These are phyloP conservation scores for Pseudopithomyces chartarum DNA, from an alignment of 2,329 filamentous ascomycete species.

Conservation along the genomic window DNA sequence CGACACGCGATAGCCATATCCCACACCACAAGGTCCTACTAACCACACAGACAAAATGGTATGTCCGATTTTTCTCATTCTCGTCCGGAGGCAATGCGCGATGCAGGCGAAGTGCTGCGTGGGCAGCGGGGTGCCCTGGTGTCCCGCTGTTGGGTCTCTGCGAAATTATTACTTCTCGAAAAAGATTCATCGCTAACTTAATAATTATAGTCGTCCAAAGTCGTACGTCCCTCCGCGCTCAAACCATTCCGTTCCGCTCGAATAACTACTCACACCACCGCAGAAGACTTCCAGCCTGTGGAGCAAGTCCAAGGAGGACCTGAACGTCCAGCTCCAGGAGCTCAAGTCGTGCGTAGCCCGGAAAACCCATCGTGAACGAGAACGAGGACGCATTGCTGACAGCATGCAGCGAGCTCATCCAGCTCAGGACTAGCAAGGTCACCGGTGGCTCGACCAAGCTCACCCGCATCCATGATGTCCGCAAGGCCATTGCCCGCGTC, in stretches of 20 bases:
- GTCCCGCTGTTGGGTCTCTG: conserved; percentile 24
- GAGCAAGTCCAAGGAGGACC: conserved; percentile 99
- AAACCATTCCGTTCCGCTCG: conserved; percentile 32
- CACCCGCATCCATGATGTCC: conserved; percentile 81
- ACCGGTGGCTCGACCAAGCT: conserved; percentile 91
- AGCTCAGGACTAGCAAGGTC: conserved; percentile 98
- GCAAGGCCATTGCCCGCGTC: conserved; percentile 99
- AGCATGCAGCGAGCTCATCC: conserved; percentile 73
- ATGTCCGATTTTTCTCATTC: conserved; percentile 30
- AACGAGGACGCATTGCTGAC: conserved; percentile 34
- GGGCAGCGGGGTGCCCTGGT: conserved; percentile 1
- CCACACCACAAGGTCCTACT: conserved; percentile 42
- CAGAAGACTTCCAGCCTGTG: conserved; percentile 91
- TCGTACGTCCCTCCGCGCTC: conserved; percentile 51
- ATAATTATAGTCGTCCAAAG: conserved; percentile 66
- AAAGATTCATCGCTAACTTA: conserved; percentile 34
- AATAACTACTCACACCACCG: conserved; percentile 39
- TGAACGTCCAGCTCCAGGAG: conserved; percentile 69
- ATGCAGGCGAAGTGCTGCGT: conserved; percentile 12
- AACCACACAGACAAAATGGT: conserved; percentile 46
- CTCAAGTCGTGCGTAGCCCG: conserved; percentile 43
- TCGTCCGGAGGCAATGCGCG: conserved; percentile 9
- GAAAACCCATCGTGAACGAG: neutral
- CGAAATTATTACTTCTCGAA: conserved; percentile 18
- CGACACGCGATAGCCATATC: conserved; percentile 46